phyloP scores from a whole-genome alignment of 768 basidiomycete species.

The Leccinum disarticulatum region DNA sequence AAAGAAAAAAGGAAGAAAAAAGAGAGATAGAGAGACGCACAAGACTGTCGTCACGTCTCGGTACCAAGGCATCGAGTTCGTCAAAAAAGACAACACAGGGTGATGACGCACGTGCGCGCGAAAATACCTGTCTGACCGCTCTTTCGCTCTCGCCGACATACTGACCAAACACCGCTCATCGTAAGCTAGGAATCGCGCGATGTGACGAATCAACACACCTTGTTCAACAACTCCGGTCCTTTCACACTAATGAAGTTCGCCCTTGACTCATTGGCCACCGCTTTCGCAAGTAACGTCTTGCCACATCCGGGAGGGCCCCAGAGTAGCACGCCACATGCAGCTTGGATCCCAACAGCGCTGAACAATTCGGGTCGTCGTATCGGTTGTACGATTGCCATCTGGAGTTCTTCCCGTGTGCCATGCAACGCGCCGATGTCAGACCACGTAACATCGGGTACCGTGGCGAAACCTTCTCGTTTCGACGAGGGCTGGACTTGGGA shows the following conservation, averaged over 20 bases:
- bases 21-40: constrained; percentile 42
- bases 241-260: constrained; percentile 99
- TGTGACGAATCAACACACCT: constrained; percentile 49
- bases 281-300: constrained; percentile 96
- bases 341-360: constrained; percentile 82
- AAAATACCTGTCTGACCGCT: constrained; percentile 93
- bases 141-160: constrained; percentile 98
- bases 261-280: constrained; percentile 92
- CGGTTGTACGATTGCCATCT: constrained; percentile 97
- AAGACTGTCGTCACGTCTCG: constrained; percentile 84
- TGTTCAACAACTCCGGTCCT: constrained; percentile 95
- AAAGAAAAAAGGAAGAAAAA: background rate
- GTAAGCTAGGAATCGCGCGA: constrained; percentile 5
- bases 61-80: constrained; percentile 90
- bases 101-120: constrained; percentile 87
- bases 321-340: constrained; percentile 90
- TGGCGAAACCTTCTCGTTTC: constrained; percentile 96
- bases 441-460: constrained; percentile 95
- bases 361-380: constrained; percentile 90
- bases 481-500: constrained; percentile 92
- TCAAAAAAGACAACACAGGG: constrained; percentile 97
- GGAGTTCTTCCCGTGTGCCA: constrained; percentile 81
- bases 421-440: constrained; percentile 92
- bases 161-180: constrained; percentile 37
- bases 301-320: constrained; percentile 99